These are phyloP conservation scores for Scedosporium apiospermum DNA, from an alignment of 2,329 filamentous ascomycete genomes.

Conservation along the genomic window DNA sequence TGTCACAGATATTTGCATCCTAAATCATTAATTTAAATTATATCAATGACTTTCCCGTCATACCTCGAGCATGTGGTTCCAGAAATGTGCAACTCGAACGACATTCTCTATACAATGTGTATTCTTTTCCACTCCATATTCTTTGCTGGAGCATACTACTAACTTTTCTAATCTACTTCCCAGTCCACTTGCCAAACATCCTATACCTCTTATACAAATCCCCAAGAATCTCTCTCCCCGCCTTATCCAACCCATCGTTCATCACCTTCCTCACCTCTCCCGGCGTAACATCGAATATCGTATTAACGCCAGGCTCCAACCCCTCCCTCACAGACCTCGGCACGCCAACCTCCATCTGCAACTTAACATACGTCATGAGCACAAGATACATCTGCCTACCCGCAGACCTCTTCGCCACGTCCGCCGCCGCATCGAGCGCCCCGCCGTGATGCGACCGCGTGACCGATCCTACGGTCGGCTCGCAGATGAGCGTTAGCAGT, in stretches of 20 bases:
- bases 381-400: constrained; percentile 54
- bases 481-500: constrained; percentile 49
- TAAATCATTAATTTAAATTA: too few relatives aligned
- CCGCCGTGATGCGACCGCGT: constrained; percentile 29
- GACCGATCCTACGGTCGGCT: constrained; percentile 47
- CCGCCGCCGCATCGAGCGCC: constrained; percentile 48
- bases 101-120: too few relatives aligned
- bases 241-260: constrained; percentile 50
- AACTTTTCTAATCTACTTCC: constrained; percentile 28
- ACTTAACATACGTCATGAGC: constrained; percentile 48
- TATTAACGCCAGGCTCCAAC: constrained; percentile 48
- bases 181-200: constrained; percentile 56
- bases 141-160: not conserved
- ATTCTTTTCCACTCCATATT: too few relatives aligned
- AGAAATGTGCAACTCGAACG: too few relatives aligned
- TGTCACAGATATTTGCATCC: too few relatives aligned
- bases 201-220: constrained; percentile 50
- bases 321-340: constrained; percentile 41
- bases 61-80: too few relatives aligned
- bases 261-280: constrained; percentile 45
- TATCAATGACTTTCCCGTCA: too few relatives aligned
- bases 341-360: constrained; percentile 49
- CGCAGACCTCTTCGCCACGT: constrained; percentile 50
- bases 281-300: constrained; percentile 49
- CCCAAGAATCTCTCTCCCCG: constrained; percentile 48